Percentiles rank a stretch among this genome's conserved stretches.
Conservation (phyloP, 2,329 filamentous ascomycete genomes). For the Penicillium sp. region DNA sequence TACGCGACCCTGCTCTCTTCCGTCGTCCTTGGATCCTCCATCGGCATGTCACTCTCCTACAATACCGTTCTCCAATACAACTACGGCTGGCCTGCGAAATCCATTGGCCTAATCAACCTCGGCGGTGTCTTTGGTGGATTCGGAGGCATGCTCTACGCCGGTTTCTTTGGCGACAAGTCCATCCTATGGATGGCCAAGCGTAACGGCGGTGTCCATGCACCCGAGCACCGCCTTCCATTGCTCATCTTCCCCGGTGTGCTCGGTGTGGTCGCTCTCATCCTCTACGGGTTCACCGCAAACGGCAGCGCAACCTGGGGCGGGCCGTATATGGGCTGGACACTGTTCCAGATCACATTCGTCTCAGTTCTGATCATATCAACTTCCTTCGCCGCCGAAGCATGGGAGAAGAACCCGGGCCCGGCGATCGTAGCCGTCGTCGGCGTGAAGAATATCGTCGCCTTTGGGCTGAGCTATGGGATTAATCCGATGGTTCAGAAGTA, state of each 20-base stretch:
- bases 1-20: slow-evolving; percentile 45
- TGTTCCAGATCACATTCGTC: slow-evolving; percentile 31
- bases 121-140: slow-evolving; percentile 34
- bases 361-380: slow-evolving; percentile 37
- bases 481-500: slow-evolving; percentile 31
- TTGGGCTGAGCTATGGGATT: slow-evolving; percentile 36
- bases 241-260: slow-evolving; percentile 40
- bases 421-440: slow-evolving; percentile 37
- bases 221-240: slow-evolving; percentile 42
- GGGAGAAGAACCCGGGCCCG: slow-evolving; percentile 39
- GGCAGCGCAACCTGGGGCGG: slow-evolving; percentile 30
- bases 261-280: slow-evolving; percentile 33
- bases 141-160: slow-evolving; percentile 34
- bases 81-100: slow-evolving; percentile 39
- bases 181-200: slow-evolving; percentile 38
- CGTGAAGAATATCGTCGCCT: slow-evolving; percentile 35
- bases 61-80: slow-evolving; percentile 39
- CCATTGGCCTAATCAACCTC: slow-evolving; percentile 33
- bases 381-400: slow-evolving; percentile 40
- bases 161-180: slow-evolving; percentile 30
- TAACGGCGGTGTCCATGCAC: slow-evolving; percentile 37
- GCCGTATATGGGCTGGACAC: slow-evolving; percentile 36
- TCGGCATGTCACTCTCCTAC: slow-evolving; percentile 47
- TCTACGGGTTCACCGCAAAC: slow-evolving; percentile 40
- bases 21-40: slow-evolving; percentile 42